Conservation (phyloP, 306 rosid genomes). For the Quercus variabilis region DNA sequence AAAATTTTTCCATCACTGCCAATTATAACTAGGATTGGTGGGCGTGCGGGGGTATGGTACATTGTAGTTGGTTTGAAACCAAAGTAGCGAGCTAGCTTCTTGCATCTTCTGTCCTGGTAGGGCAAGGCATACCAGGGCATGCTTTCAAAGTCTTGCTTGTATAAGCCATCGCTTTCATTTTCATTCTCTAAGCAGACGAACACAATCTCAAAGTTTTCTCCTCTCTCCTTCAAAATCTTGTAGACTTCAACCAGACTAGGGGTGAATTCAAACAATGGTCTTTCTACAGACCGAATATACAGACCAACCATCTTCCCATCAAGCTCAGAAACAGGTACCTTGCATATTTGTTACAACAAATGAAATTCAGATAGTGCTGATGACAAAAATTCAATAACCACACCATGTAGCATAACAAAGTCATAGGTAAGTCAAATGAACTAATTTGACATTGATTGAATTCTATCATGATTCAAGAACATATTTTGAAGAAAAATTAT, state of each 20-base stretch:
- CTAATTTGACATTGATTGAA: too few species aligned
- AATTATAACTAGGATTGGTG: slow-evolving; percentile 39
- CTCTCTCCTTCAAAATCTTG: slow-evolving; percentile 34
- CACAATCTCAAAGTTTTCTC: slow-evolving; percentile 48
- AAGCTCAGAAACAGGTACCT: slow-evolving; percentile 46
- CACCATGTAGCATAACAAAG: too few species aligned
- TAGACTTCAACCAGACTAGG: slow-evolving; percentile 27
- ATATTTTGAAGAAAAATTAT: too few species aligned
- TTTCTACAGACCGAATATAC: slow-evolving; percentile 23
- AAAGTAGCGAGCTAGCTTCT: slow-evolving; percentile 35
- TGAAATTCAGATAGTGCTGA: too few species aligned
- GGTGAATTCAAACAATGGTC: slow-evolving; percentile 27
- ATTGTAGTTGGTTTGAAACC: slow-evolving; percentile 7
- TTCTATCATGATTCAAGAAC: too few species aligned
- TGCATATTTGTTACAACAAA: too few species aligned
- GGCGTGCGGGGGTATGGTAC: too few species aligned
- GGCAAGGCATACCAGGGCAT: slow-evolving; percentile 51
- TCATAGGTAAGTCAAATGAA: too few species aligned
- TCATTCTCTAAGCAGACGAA: slow-evolving; percentile 29
- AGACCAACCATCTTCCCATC: slow-evolving; percentile 46
- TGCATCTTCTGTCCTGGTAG: slow-evolving; percentile 25
- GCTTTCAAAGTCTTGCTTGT: slow-evolving; percentile 15
- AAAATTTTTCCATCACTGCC: slow-evolving; percentile 43
- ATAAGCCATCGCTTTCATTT: slow-evolving; percentile 4
- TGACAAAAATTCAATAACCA: too few species aligned